Conservation (phyloP, 441 rosid genomes). For the Theobroma grandiflorum region DNA sequence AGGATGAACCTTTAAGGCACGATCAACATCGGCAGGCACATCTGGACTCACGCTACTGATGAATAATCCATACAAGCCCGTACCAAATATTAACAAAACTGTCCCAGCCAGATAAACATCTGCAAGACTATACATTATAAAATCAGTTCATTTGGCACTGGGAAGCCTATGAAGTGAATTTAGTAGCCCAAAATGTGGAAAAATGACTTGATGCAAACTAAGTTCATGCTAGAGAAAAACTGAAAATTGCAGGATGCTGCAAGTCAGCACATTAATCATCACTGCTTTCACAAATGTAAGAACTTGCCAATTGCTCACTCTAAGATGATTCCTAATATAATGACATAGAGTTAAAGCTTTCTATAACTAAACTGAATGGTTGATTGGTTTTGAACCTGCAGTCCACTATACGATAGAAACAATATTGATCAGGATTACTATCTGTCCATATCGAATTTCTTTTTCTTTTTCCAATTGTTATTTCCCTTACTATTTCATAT, state of each 20-base stretch:
- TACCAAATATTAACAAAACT: constrained; percentile 84
- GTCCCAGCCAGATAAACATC: constrained; percentile 93
- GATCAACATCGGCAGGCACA: constrained; percentile 53
- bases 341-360: background rate
- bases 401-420: background rate
- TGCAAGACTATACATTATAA: constrained; percentile 32
- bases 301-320: background rate
- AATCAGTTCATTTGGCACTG: background rate
- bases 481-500: background rate
- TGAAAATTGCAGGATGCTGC: background rate
- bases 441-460: background rate
- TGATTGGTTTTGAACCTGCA: background rate
- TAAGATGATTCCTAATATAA: background rate
- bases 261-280: background rate
- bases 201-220: background rate
- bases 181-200: background rate
- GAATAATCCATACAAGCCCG: constrained; percentile 86
- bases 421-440: background rate
- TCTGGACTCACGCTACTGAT: constrained; percentile 61
- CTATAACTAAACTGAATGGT: too few species aligned
- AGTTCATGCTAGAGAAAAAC: background rate
- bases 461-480: background rate
- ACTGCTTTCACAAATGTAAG: background rate
- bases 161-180: background rate
- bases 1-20: constrained; percentile 76